Conservation (phyloP, 805 yeast species). For the Yamadazyma takamatsuzukensis region DNA sequence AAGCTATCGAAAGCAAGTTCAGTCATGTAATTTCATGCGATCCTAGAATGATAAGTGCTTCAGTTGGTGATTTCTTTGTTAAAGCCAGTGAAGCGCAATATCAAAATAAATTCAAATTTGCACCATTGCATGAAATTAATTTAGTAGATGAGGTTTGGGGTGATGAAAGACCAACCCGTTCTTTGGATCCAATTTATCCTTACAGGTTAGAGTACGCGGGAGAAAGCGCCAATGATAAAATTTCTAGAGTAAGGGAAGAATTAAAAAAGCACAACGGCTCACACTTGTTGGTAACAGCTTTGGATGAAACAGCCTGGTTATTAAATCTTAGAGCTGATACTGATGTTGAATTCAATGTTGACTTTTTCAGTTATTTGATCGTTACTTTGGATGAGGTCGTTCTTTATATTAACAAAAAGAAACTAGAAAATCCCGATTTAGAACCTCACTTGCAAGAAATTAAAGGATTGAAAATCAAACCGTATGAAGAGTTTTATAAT, state of each 20-base stretch:
- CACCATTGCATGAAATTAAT: conserved; percentile 27
- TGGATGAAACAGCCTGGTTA: conserved; percentile 92
- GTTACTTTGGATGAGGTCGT: conserved; percentile 31
- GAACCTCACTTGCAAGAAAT: conserved; percentile 26
- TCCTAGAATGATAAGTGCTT: conserved; percentile 64
- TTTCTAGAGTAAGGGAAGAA: conserved; percentile 24
- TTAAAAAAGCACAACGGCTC: conserved; percentile 23
- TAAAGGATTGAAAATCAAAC: conserved; percentile 34
- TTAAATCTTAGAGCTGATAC: conserved; percentile 58
- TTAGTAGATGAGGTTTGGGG: conserved; percentile 41
- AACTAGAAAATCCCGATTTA: conserved; percentile 28
- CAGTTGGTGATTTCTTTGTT: conserved; percentile 40
- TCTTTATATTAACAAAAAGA: conserved; percentile 53
- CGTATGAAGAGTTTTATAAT: conserved; percentile 57
- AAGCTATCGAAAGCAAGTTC: conserved; percentile 49
- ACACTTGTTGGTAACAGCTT: conserved; percentile 47
- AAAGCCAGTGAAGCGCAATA: conserved; percentile 16
- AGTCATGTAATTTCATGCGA: conserved; percentile 72
- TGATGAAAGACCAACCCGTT: conserved; percentile 28
- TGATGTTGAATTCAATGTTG: conserved; percentile 84
- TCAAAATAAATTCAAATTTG: conserved; percentile 22
- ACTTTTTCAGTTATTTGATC: conserved; percentile 67
- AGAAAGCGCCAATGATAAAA: conserved; percentile 26
- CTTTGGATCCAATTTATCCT: conserved; percentile 29
- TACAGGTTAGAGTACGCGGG: conserved; percentile 31